phyloP scores from a whole-genome alignment of 73 alveolate species.

The Paramecium caudatum region DNA sequence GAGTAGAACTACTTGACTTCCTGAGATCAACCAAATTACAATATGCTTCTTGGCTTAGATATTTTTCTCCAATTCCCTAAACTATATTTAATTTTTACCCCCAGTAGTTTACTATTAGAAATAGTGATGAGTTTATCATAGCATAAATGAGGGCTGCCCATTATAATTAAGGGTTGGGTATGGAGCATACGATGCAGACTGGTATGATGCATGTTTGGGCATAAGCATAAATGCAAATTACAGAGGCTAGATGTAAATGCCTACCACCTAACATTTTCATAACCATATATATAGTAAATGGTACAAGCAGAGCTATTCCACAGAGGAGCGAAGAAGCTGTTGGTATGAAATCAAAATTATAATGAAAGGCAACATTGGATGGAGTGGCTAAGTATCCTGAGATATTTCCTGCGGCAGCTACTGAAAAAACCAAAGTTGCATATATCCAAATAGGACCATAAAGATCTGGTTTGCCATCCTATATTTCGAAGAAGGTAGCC shows the following conservation, averaged over 20 bases:
- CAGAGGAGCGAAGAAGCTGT: slow-evolving; percentile 81
- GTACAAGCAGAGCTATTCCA: slow-evolving; percentile 85
- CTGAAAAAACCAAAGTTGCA: slow-evolving; percentile 83
- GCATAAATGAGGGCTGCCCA: slow-evolving; percentile 82
- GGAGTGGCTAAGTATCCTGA: slow-evolving; percentile 84
- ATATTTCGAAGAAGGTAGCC: slow-evolving; percentile 82
- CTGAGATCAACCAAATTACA: slow-evolving; percentile 79
- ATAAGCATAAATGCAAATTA: slow-evolving; percentile 84
- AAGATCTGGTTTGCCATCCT: slow-evolving; percentile 84
- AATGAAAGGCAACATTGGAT: slow-evolving; percentile 79
- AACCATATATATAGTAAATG: slow-evolving; percentile 79
- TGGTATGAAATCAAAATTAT: slow-evolving; percentile 80
- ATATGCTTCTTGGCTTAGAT: slow-evolving; percentile 85
- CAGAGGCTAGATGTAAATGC: slow-evolving; percentile 77
- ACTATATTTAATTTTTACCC: neutral
- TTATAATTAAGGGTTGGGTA: slow-evolving; percentile 82
- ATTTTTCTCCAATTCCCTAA: slow-evolving; percentile 79
- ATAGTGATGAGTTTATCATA: slow-evolving; percentile 79
- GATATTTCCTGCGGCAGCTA: slow-evolving; percentile 85
- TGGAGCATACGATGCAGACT: slow-evolving; percentile 78
- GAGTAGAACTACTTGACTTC: slow-evolving; percentile 79
- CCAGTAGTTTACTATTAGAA: slow-evolving; percentile 83
- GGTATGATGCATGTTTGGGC: slow-evolving; percentile 83
- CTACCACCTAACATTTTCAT: slow-evolving; percentile 85
- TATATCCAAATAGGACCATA: slow-evolving; percentile 88